phyloP scores from a whole-genome alignment of 148 eudicot species.

The Rhododendron kiyosumense region DNA sequence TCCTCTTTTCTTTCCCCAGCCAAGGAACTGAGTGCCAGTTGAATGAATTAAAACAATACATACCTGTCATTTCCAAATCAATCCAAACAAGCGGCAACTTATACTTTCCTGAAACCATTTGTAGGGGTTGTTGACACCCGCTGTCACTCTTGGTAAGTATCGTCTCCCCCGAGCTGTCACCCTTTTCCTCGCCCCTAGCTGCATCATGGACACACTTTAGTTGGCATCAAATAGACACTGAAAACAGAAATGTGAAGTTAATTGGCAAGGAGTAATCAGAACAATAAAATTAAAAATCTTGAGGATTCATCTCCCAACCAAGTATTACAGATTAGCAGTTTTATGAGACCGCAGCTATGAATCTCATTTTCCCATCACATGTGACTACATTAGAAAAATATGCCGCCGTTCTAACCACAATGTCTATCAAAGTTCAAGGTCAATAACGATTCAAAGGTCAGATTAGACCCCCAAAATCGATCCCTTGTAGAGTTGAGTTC shows the following conservation, averaged over 20 bases:
- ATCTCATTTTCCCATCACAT: neutral
- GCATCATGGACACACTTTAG: conserved; percentile 15
- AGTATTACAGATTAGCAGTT: neutral
- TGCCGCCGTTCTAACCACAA: neutral
- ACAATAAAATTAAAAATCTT: neutral
- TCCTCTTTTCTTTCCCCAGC: neutral
- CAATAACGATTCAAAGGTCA: neutral
- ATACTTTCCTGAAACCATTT: conserved; percentile 22
- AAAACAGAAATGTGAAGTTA: neutral
- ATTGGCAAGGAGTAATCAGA: neutral
- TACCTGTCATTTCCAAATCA: conserved; percentile 90
- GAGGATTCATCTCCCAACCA: neutral
- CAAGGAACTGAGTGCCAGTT: neutral
- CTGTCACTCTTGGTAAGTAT: conserved; percentile 27
- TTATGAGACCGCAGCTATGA: neutral
- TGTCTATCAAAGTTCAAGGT: neutral
- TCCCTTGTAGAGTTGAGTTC: neutral
- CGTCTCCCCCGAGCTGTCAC: conserved; percentile 26
- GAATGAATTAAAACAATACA: conserved; percentile 7
- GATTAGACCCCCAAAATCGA: neutral
- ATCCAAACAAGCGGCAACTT: conserved; percentile 87
- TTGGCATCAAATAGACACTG: neutral
- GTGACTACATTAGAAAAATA: neutral
- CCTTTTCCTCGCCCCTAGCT: conserved; percentile 32
- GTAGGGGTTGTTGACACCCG: conserved; percentile 17